phyloP scores from a whole-genome alignment of 306 rosid genomes.

The Aeschynomene evenia region DNA sequence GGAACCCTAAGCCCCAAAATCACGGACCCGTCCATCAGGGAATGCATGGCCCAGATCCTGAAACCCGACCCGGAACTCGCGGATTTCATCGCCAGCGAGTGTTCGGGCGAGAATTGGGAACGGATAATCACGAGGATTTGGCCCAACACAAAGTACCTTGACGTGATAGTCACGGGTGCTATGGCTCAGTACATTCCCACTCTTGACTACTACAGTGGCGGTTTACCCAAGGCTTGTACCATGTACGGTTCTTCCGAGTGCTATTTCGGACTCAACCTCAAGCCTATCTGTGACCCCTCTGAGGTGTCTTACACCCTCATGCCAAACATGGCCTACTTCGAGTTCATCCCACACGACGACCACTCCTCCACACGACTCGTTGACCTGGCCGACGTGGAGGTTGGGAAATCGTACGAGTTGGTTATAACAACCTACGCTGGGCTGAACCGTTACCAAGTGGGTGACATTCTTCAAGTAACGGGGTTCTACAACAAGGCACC shows the following conservation, averaged over 20 bases:
- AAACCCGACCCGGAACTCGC: constrained; percentile 63
- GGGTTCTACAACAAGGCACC: constrained; percentile 74
- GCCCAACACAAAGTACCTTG: constrained; percentile 92
- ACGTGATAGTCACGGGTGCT: constrained; percentile 91
- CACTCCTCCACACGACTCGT: constrained; percentile 60
- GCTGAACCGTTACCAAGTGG: constrained; percentile 77
- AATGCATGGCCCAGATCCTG: constrained; percentile 43
- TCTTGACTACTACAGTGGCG: constrained; percentile 69
- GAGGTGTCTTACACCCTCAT: constrained; percentile 85
- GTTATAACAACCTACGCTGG: constrained; percentile 81
- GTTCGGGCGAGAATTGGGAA: constrained; percentile 62
- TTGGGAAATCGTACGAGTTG: constrained; percentile 75
- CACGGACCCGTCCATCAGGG: constrained; percentile 51
- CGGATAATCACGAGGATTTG: constrained; percentile 74
- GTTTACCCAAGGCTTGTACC: constrained; percentile 73
- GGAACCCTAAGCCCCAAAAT: constrained; percentile 68
- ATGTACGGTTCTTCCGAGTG: constrained; percentile 98
- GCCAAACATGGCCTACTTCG: constrained; percentile 97
- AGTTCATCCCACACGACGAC: constrained; percentile 73
- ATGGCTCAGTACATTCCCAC: constrained; percentile 95
- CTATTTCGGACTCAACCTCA: constrained; percentile 78
- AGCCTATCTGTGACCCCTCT: constrained; percentile 65
- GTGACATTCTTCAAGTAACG: constrained; percentile 79
- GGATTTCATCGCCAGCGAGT: constrained; percentile 48
- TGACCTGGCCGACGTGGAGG: constrained; percentile 67